Percentiles rank a stretch among this genome's conserved stretches.
phyloP scores from a whole-genome alignment of 345 rosid species.

The Euphorbia pulcherrima region DNA sequence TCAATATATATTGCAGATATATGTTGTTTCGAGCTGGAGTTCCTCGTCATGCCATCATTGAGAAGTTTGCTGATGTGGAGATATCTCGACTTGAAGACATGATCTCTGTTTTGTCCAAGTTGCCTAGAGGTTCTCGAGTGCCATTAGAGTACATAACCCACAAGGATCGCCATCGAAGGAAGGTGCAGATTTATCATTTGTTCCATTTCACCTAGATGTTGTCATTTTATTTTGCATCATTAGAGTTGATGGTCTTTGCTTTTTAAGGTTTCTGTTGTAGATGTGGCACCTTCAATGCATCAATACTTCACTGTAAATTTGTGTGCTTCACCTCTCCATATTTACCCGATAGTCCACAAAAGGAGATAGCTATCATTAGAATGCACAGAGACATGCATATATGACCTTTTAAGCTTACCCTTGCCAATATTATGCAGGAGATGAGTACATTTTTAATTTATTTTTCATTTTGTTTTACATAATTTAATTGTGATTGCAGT shows the following conservation, averaged over 20 bases:
- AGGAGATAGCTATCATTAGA: not conserved
- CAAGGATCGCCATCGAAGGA: constrained; percentile 83
- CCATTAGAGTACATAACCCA: constrained; percentile 85
- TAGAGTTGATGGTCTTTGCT: not conserved
- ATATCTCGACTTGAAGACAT: constrained; percentile 66
- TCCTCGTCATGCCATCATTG: constrained; percentile 90
- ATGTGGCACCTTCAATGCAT: not conserved
- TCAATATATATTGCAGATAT: constrained; percentile 48
- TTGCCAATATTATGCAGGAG: not conserved
- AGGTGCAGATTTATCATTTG: constrained; percentile 63
- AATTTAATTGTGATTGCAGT: too few relatives aligned
- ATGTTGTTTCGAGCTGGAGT: constrained; percentile 95
- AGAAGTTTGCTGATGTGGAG: constrained; percentile 80
- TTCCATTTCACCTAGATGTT: not conserved
- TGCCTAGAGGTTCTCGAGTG: constrained; percentile 74
- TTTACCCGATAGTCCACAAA: not conserved
- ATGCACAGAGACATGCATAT: not conserved
- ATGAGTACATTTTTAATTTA: not conserved
- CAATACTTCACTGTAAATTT: not conserved
- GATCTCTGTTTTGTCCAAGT: constrained; percentile 59
- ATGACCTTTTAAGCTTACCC: not conserved
- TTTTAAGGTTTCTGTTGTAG: not conserved
- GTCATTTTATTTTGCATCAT: not conserved
- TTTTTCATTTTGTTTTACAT: not conserved
- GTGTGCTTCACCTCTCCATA: not conserved